Evolutionary conservation across 305 asterid genomes (phyloP), one percentile per base, ranked within the genome.

Genomic region (Salvia sclarea): DNA sequence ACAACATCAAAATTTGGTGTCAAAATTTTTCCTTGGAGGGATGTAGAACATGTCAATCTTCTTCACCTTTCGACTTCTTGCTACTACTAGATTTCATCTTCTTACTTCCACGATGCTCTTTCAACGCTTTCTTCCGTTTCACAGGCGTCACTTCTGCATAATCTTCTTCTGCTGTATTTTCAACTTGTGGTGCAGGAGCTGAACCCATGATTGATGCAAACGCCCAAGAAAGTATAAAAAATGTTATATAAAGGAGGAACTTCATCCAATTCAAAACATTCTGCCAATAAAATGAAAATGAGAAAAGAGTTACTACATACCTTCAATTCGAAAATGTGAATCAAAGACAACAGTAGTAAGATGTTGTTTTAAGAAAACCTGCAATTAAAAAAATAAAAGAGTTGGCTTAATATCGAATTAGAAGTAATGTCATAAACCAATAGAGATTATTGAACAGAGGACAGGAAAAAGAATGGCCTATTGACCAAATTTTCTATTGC

Each of bases 341-440:
- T 92, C 95, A 12, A 92, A 85, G 41, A 85, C 97, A 22, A 88
- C 91, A 70, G 68, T 47, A 0, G 70, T 84, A 0, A 92, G 89
- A 66, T 81, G 95, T 81, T 92, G 97, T 89, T 92, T 92, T 66
- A 92, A 79, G 89, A 86, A 92, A 77, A 92, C 95, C 97, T 92
- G 95, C 81, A 83, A 38, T 43, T 48, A 66, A 16, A 68, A 55
- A 44, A 49, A 54, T 9, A 21, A 9, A 58, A 72, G 7, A 59
- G 76, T 57, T 45, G 70, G 61, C 30, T 47, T 38, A 66, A 44
- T 18, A 40, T 44, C 2, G 40, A n/a, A 62, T 8, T 20, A 20
- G 3, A 22, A 41, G 59, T 53, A 28, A 40, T n/a, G 43, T 43
- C 13, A 28, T 13, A n/a, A 24, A 62, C 41, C 24, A 61, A 41